These are phyloP conservation scores for Balamuthia mandrillaris DNA, from an alignment of 208 protist species.

Conservation along the genomic window DNA sequence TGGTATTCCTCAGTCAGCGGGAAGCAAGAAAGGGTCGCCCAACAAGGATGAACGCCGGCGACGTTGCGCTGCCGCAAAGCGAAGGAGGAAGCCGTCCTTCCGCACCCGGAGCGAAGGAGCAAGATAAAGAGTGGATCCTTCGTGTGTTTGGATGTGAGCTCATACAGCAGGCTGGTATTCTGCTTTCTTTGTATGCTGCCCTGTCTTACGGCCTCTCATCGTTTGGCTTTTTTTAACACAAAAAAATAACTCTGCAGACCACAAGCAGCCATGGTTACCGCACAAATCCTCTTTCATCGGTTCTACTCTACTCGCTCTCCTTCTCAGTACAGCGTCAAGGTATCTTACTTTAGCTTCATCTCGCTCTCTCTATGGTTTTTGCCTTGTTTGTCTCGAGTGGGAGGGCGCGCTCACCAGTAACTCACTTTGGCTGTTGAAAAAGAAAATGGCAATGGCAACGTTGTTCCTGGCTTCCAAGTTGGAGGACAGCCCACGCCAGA, in stretches of 20 bases:
- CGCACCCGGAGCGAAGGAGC: no score
- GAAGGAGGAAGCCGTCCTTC: no score
- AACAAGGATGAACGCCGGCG: no score
- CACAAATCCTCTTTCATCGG: conserved; percentile 54
- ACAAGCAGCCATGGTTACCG: conserved; percentile 44
- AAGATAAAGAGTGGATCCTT: not conserved
- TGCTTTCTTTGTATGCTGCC: conserved; percentile 40
- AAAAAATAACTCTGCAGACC: conserved; percentile 35
- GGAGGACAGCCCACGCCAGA: conserved; percentile 45
- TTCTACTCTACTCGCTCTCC: conserved; percentile 37
- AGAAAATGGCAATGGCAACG: conserved; percentile 48
- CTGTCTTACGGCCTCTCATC: not conserved
- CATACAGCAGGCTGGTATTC: conserved; percentile 59
- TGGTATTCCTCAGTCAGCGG: no score
- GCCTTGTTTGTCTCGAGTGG: not conserved
- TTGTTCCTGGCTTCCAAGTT: conserved; percentile 60
- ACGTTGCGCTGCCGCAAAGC: no score
- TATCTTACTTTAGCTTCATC: not conserved
- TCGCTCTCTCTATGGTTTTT: not conserved
- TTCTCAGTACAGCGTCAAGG: not conserved
- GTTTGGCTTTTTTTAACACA: not conserved
- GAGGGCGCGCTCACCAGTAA: not conserved
- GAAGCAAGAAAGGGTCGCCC: no score
- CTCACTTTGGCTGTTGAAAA: not conserved
- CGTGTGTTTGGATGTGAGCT: conserved; percentile 52